Conservation (phyloP, 202 grass and related monocot species). For the Dendrocalamus latiflorus region DNA sequence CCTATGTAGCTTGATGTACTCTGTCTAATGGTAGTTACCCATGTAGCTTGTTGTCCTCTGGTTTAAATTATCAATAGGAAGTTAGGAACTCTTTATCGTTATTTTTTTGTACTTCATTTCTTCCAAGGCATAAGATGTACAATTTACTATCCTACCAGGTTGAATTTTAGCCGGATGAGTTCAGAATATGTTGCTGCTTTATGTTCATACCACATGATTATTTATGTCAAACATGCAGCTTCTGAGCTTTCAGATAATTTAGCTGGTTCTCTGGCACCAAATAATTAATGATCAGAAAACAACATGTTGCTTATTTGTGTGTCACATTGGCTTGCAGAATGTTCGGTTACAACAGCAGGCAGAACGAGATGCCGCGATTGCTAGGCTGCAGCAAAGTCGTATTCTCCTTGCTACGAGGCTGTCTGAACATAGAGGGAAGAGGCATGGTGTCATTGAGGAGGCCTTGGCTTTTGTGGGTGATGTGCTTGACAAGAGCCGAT, state of each 20-base stretch:
- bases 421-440: conserved; percentile 53
- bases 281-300: not conserved
- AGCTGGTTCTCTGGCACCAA: not conserved
- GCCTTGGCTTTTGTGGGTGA: conserved; percentile 52
- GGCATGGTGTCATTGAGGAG: conserved; percentile 60
- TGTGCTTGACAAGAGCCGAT: conserved; percentile 28
- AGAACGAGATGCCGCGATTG: conserved; percentile 44
- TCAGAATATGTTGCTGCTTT: not conserved
- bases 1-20: no score
- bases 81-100: no score
- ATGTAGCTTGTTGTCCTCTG: no score
- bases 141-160: not conserved
- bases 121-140: not conserved
- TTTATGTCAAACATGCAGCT: not conserved
- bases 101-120: not conserved
- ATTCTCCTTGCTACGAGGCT: conserved; percentile 58
- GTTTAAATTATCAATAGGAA: no score
- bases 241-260: not conserved
- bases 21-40: no score
- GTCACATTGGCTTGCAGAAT: conserved; percentile 27
- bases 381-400: conserved; percentile 58
- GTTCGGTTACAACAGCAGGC: conserved; percentile 49
- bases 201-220: no score
- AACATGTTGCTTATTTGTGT: not conserved
- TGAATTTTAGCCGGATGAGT: not conserved